Conservation (phyloP, 78 protist genomes). For the Creolimax fragrantissima region DNA sequence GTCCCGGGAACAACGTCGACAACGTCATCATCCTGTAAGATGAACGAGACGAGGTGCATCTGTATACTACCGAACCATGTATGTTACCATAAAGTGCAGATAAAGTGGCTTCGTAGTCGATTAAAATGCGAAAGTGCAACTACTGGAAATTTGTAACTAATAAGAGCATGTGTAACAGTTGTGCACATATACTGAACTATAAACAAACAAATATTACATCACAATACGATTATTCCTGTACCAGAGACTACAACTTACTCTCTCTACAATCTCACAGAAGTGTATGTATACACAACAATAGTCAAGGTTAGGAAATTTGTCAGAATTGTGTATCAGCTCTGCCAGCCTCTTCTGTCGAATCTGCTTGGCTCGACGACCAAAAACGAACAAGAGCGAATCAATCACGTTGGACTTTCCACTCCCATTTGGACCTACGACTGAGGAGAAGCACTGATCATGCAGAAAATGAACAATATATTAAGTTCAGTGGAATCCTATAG, state of each 20-base stretch:
- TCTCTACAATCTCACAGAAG: slow-evolving; percentile 85
- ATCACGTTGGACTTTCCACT: slow-evolving; percentile 98
- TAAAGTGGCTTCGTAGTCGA: background rate
- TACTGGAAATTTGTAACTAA: too few relatives aligned
- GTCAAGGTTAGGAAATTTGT: slow-evolving; percentile 36
- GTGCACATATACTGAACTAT: too few relatives aligned
- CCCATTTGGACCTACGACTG: slow-evolving; percentile 99
- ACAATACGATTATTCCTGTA: too few relatives aligned
- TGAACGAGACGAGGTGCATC: background rate
- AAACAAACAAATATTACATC: too few relatives aligned
- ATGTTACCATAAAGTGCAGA: too few relatives aligned
- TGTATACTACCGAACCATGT: background rate
- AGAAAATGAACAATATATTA: background rate
- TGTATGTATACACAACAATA: slow-evolving; percentile 78
- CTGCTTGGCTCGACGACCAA: slow-evolving; percentile 85
- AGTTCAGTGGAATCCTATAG: background rate
- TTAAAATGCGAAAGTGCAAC: too few relatives aligned
- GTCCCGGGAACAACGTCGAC: slow-evolving; percentile 52
- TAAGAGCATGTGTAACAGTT: too few relatives aligned
- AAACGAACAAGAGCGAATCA: slow-evolving; percentile 97
- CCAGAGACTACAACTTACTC: slow-evolving; percentile 30
- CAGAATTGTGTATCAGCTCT: slow-evolving; percentile 95
- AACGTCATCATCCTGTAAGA: slow-evolving; percentile 24
- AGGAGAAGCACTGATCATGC: slow-evolving; percentile 62
- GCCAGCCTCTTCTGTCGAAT: slow-evolving; percentile 83